Evolutionary conservation across 306 rosid genomes (phyloP).

Genomic region (Abrus precatorius): DNA sequence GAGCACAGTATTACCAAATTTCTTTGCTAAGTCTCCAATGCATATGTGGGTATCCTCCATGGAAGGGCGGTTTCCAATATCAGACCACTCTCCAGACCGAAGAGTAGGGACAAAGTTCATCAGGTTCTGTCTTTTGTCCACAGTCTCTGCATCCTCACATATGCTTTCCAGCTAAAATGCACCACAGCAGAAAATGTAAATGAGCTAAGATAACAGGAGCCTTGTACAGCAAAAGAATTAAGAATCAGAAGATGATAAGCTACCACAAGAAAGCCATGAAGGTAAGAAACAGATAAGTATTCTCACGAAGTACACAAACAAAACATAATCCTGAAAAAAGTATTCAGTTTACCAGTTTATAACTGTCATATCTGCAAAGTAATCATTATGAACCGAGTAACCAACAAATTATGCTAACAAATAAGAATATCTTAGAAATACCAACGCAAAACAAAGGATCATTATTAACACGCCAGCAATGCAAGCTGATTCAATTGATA

Average conservation of each 20-base stretch:
- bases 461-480: not conserved
- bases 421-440: not conserved
- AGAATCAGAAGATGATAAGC: conserved; percentile 19
- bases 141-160: conserved; percentile 73
- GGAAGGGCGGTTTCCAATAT: conserved; percentile 74
- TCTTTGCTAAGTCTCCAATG: conserved; percentile 83
- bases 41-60: conserved; percentile 97
- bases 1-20: conserved; percentile 57
- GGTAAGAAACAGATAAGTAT: conserved; percentile 25
- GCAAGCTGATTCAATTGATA: not conserved
- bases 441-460: not conserved
- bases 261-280: conserved; percentile 21
- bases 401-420: conserved; percentile 24
- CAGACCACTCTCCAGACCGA: conserved; percentile 96
- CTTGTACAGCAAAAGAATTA: not conserved
- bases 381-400: not conserved
- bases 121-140: conserved; percentile 66
- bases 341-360: not conserved
- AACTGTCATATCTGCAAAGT: not conserved
- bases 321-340: not conserved
- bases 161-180: conserved; percentile 85
- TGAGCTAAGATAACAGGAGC: conserved; percentile 25
- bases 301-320: conserved; percentile 6
- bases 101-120: conserved; percentile 66
- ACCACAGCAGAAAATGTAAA: conserved; percentile 20